Conservation (phyloP, 2,329 filamentous ascomycete genomes). For the Ceratocystis huliohia region DNA sequence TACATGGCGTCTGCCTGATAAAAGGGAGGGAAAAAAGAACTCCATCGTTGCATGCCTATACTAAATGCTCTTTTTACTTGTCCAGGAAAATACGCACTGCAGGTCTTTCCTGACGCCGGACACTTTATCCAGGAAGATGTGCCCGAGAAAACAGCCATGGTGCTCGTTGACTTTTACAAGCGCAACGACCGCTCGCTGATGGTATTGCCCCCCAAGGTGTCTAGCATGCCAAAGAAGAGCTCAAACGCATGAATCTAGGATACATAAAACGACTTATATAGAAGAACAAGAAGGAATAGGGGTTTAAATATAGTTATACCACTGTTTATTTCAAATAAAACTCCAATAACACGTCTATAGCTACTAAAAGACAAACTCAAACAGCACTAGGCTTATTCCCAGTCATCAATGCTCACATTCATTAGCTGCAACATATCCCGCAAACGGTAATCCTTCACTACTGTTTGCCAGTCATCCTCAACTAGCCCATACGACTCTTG, state of each 20-base stretch:
- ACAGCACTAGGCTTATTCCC: constrained; percentile 8
- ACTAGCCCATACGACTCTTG: constrained; percentile 50
- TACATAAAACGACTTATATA: not conserved
- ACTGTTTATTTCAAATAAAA: not conserved
- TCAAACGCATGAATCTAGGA: not conserved
- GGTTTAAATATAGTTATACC: not conserved
- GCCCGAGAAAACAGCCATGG: constrained; percentile 74
- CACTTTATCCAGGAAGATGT: constrained; percentile 96
- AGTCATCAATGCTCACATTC: constrained; percentile 23
- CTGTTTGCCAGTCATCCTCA: constrained; percentile 51
- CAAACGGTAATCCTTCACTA: constrained; percentile 49
- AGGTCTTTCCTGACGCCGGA: constrained; percentile 87
- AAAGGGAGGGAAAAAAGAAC: not conserved
- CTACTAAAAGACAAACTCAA: not conserved
- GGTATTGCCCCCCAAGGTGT: constrained; percentile 85
- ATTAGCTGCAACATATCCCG: constrained; percentile 47
- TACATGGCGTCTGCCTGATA: not conserved
- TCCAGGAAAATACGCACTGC: constrained; percentile 78
- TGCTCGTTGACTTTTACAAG: constrained; percentile 80
- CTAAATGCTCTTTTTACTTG: not conserved
- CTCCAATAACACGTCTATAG: not conserved
- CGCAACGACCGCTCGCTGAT: constrained; percentile 77
- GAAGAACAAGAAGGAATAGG: not conserved
- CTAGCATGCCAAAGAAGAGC: constrained; percentile 52
- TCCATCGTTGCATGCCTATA: not conserved